Base-by-base conservation (phyloP, 768 basidiomycete species). In the Leccinum boreale region DNA sequence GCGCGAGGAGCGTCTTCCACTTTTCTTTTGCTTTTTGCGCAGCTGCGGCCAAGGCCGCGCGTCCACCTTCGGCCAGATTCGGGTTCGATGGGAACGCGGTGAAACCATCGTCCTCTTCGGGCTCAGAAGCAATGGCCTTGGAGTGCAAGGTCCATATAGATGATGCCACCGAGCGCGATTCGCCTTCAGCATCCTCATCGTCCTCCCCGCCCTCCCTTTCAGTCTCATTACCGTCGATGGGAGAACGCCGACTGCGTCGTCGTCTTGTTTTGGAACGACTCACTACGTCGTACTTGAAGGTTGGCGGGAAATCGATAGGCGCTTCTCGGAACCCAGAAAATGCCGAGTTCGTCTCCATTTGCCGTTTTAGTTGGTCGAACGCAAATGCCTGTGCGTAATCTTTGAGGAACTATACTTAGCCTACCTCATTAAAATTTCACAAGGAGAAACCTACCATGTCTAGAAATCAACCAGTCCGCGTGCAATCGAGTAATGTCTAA, bases 381-480 rank as follows among this genome's bases (percentile, higher is more conserved):
- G 85, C 86, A 11, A 97, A 81, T 0, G 94, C 94, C 65, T 94
- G 89, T 1, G 78, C 75, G 63, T 90, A 98, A 19, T 95, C 92
- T 92, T 62, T 4, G 53, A 33, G 14, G 23, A 36, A 14, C 1
- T 23, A 26, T 29, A 57, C 53, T 68, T 12, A 70, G 58, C 52
- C 28, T 26, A 23, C 19, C 19, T 53, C n/a, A 21, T 10, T 3
- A 12, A 46, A 54, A 21, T 7, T 12, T 47, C 33, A 23, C 24
- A 47, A 23, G 15, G 51, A 33, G 8, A 53, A 8, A 60, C 73
- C 39, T 60, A 90, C 90, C 90, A 77, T 86, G 85, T 35, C 85
- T 83, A 24, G 90, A 84, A 58, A 95, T 85, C 4, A 98, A 77
- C 94, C 94, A 97, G 72, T 98, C 95, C 4, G 94, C 94, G 67